Percentiles rank a stretch among this genome's conserved stretches.
Conservation (phyloP, 192 early-diverging fungal species). For the Coemansia sp. region DNA sequence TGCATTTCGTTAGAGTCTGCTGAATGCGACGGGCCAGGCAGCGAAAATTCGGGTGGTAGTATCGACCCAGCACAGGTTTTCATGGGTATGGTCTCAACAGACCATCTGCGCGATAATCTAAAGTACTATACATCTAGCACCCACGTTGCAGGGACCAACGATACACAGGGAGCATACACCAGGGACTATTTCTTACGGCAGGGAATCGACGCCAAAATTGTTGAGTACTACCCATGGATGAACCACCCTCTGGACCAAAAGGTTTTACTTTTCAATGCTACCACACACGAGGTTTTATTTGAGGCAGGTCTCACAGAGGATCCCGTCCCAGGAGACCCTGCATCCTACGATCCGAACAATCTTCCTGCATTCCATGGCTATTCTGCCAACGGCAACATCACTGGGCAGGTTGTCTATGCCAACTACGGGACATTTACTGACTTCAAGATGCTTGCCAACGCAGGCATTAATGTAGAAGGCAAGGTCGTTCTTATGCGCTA, state of each 20-base stretch:
- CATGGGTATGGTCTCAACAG: slow-evolving; percentile 42
- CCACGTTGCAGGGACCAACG: slow-evolving; percentile 60
- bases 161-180: slow-evolving; percentile 55
- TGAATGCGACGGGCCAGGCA: neutral
- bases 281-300: slow-evolving; percentile 43
- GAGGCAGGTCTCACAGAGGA: slow-evolving; percentile 62
- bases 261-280: slow-evolving; percentile 54
- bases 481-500: slow-evolving; percentile 61
- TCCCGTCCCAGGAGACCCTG: slow-evolving; percentile 59
- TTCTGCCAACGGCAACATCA: slow-evolving; percentile 62
- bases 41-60: neutral
- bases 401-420: slow-evolving; percentile 62
- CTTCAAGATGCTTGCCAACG: slow-evolving; percentile 45
- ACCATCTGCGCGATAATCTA: slow-evolving; percentile 45
- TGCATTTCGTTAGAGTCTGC: slow-evolving; percentile 9
- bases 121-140: slow-evolving; percentile 58
- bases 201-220: slow-evolving; percentile 58
- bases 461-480: slow-evolving; percentile 48
- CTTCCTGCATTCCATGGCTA: slow-evolving; percentile 64
- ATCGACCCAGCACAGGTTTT: slow-evolving; percentile 46
- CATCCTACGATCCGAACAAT: slow-evolving; percentile 58
- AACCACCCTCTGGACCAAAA: slow-evolving; percentile 55
- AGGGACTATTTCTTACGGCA: slow-evolving; percentile 48
- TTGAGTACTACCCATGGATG: slow-evolving; percentile 60
- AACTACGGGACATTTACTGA: slow-evolving; percentile 63